phyloP scores from a whole-genome alignment of 2,329 filamentous ascomycete genomes.

The Fusarium sororula region DNA sequence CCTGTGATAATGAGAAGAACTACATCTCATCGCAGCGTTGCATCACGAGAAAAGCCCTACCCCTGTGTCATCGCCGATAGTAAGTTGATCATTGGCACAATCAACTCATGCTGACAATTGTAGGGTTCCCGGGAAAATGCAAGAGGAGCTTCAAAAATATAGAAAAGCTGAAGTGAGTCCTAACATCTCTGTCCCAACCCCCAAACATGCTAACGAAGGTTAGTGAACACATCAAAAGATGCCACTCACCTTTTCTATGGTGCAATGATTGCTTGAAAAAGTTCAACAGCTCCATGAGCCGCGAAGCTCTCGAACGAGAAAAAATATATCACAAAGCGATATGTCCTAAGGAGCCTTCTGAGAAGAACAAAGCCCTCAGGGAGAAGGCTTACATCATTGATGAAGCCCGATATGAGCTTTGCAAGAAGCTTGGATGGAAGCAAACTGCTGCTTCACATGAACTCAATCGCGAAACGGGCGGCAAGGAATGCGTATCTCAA shows the following conservation, averaged over 20 bases:
- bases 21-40: not conserved
- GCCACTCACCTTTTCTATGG: not conserved
- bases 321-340: not conserved
- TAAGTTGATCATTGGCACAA: too few species aligned
- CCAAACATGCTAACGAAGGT: not conserved
- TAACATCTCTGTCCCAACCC: fast-evolving
- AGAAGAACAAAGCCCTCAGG: not conserved
- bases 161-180: constrained; percentile 5
- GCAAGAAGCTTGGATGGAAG: not conserved
- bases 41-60: not conserved
- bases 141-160: not conserved
- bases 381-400: not conserved
- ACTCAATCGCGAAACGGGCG: not conserved
- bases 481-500: not conserved
- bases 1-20: not conserved
- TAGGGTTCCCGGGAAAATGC: not conserved
- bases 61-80: not conserved
- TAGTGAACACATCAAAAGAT: constrained; percentile 7
- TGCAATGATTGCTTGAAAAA: constrained; percentile 5
- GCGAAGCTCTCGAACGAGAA: fast-evolving
- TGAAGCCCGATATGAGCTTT: not conserved
- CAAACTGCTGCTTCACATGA: not conserved
- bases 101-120: too few species aligned
- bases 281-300: not conserved
- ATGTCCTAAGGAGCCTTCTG: not conserved